Percentiles rank a stretch among this genome's conserved stretches.
These are phyloP conservation scores for Neopestalotiopsis clavispora DNA, from an alignment of 2,329 filamentous ascomycete genomes.

Conservation along the genomic window DNA sequence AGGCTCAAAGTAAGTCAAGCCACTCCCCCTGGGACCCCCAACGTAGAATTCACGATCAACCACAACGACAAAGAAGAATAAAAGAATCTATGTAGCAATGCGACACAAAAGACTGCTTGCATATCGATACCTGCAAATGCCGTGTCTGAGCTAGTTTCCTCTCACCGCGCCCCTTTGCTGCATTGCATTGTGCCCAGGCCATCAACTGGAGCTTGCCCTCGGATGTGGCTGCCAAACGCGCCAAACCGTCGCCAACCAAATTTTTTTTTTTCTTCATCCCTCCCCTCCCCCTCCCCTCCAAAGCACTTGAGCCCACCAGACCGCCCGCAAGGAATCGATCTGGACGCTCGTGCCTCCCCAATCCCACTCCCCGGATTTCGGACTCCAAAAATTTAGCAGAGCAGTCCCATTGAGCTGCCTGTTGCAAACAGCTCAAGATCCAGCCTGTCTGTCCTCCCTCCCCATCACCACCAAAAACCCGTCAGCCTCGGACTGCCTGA, in stretches of 20 bases:
- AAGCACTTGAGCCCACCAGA: background rate
- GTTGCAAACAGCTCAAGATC: constrained; percentile 5
- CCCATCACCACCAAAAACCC: constrained; percentile 6
- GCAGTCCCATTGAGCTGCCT: background rate
- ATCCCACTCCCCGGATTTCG: constrained; percentile 12
- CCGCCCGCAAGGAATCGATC: background rate
- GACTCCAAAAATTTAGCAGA: constrained; percentile 7
- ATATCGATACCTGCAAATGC: too few relatives aligned
- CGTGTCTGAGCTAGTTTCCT: too few relatives aligned
- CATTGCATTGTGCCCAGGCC: background rate
- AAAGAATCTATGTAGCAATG: background rate
- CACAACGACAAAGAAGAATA: background rate
- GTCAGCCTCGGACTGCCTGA: background rate
- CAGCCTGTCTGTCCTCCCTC: background rate
- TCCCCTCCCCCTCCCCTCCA: background rate
- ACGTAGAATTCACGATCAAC: background rate
- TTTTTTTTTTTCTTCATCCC: background rate
- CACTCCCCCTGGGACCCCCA: too few relatives aligned
- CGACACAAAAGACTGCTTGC: background rate
- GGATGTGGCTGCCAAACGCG: background rate
- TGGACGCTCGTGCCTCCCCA: constrained; percentile 11
- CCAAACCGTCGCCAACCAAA: background rate
- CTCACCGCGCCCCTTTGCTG: too few relatives aligned
- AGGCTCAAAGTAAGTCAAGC: too few relatives aligned
- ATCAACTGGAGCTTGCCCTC: background rate